phyloP scores from a whole-genome alignment of 75 land plant genomes.

The Azolla pinnata region DNA sequence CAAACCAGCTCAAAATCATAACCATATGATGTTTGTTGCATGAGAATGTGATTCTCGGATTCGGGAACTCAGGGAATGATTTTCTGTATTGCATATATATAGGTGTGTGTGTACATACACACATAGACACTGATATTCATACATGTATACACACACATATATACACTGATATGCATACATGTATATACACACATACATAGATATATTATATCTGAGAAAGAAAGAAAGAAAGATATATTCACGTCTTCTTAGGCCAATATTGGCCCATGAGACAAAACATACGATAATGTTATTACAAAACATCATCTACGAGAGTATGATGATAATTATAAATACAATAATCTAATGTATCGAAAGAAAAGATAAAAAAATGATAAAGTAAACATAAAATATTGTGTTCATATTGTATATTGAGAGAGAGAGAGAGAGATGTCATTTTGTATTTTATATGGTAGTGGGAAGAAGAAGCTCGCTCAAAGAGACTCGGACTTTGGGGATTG shows the following conservation, averaged over 20 bases:
- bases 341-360: not conserved
- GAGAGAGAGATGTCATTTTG: constrained; percentile 2
- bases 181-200: not conserved
- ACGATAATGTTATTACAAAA: not conserved
- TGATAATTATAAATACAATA: not conserved
- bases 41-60: not conserved
- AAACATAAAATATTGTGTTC: not conserved
- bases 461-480: constrained; percentile 46
- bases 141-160: not conserved
- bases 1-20: not conserved
- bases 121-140: not conserved
- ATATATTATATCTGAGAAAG: not conserved
- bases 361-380: not conserved
- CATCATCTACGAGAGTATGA: not conserved
- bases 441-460: constrained; percentile 56
- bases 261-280: not conserved
- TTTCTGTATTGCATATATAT: not conserved
- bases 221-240: not conserved
- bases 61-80: not conserved
- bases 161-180: not conserved
- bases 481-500: constrained; percentile 72
- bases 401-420: constrained; percentile 1
- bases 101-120: not conserved
- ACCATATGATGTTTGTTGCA: not conserved
- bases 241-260: not conserved